Evolutionary conservation across 805 yeast genomes (phyloP), one percentile per base, ranked within the genome.

Genomic region (Cyberlindnera saturnus): DNA sequence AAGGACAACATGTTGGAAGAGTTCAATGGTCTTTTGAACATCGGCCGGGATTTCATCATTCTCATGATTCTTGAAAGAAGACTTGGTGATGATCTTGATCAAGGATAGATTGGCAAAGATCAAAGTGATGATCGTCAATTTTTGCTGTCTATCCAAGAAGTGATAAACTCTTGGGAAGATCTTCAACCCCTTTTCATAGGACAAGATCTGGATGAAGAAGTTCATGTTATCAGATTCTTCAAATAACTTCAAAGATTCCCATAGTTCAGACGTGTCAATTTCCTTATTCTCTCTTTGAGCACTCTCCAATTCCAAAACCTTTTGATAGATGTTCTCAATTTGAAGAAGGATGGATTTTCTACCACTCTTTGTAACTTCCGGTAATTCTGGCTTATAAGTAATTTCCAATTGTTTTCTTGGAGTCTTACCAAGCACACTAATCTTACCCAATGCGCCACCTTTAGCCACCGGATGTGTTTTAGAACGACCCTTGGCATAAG

Each of bases 401-500:
- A 82, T 71, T 52, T 82, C 88, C 60, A 90, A 72, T 56, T 86
- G 88, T 62, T 82, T 88, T 69, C 96, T 81, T 48, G 96, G 97
- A 51, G 84, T 82, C 61, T 86, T 88, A 52, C 88, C 86, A 23
- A 81, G 75, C 53, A 81, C 72, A 11, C 90, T 77, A 45, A 89
- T 84, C 65, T 83, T 86, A 53, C 98, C 97, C 46, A 91, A 71
- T 2, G 96, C 93, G 55, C 96, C 96, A 57, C 83, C 96, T 56
- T 74, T 71, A 28, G 79, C 78, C 53, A 78, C 11, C 75, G 73
- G 29, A 11, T 38, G 30, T 32, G 74, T 67, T 65, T 81, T 81
- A 42, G 87, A 84, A 67, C 88, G 79, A 57, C 88, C 96, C 61
- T 87, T 86, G 19, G 97, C 99, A 33, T 87, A 91, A 42, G 91